phyloP scores from a whole-genome alignment of 129 eudicot species.

The Rutidosis leptorrhynchoides region DNA sequence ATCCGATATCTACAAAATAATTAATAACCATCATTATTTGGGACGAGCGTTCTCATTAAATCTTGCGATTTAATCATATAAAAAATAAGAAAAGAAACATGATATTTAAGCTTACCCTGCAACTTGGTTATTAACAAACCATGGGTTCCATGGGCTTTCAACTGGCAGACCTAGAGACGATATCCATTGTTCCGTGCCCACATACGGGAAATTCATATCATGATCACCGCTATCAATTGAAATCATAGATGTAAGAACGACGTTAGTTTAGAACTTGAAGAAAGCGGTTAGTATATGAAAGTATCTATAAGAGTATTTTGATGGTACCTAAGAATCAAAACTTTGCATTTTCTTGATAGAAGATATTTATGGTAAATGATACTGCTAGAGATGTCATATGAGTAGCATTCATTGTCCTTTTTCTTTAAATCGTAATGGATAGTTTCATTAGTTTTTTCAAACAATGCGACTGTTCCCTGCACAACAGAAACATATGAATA shows the following conservation, averaged over 20 bases:
- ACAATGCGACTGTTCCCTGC: slow-evolving; percentile 32
- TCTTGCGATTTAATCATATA: background rate
- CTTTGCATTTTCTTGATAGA: slow-evolving; percentile 18
- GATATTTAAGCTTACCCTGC: slow-evolving; percentile 26
- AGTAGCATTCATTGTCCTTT: slow-evolving; percentile 19
- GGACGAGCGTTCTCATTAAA: background rate
- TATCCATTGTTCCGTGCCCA: slow-evolving; percentile 37
- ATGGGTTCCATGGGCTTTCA: slow-evolving; percentile 30
- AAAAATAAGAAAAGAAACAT: background rate
- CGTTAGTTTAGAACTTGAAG: background rate
- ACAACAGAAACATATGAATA: background rate
- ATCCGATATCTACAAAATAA: slow-evolving; percentile 23
- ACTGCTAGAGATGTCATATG: slow-evolving; percentile 29
- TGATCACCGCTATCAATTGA: slow-evolving; percentile 35
- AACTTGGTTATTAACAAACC: slow-evolving; percentile 27
- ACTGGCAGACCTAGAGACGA: slow-evolving; percentile 24
- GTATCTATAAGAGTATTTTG: background rate
- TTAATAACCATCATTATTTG: background rate
- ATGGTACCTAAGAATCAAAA: slow-evolving; percentile 25
- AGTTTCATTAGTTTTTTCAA: slow-evolving; percentile 22
- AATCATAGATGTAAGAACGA: background rate
- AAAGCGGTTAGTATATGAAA: background rate
- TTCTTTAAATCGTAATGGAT: slow-evolving; percentile 25
- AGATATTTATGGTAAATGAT: slow-evolving; percentile 26
- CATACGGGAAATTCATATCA: slow-evolving; percentile 36